Percentiles rank a stretch among this genome's conserved stretches.
Conservation (phyloP, 768 basidiomycete species). For the Rhodotorula kratochvilovae region DNA sequence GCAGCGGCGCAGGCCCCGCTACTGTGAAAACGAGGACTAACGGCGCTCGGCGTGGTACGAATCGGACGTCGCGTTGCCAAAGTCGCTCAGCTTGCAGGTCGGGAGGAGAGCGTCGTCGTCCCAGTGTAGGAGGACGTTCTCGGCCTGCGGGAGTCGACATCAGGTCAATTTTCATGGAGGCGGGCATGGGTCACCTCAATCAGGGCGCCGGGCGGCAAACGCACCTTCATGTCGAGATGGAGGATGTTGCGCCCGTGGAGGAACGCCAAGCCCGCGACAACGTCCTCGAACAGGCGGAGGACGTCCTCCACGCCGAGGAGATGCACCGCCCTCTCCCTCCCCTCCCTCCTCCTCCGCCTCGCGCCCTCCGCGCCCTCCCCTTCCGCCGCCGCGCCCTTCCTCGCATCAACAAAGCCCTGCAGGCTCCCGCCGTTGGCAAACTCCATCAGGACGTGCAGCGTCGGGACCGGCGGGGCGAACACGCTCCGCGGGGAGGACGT, state of each 20-base stretch:
- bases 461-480: slow-evolving; percentile 40
- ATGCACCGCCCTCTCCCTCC: slow-evolving; percentile 41
- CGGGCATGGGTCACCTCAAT: too few species aligned
- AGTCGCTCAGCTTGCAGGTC: slow-evolving; percentile 48
- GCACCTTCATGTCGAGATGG: slow-evolving; percentile 38
- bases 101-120: slow-evolving; percentile 41
- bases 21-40: slow-evolving; percentile 37
- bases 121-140: slow-evolving; percentile 38
- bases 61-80: slow-evolving; percentile 46
- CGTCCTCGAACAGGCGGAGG: slow-evolving; percentile 46
- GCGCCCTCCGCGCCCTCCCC: not conserved
- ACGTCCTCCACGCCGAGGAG: slow-evolving; percentile 47
- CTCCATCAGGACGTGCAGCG: slow-evolving; percentile 50
- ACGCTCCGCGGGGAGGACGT: slow-evolving; percentile 17
- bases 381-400: not conserved
- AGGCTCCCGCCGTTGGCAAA: slow-evolving; percentile 50
- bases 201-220: not conserved
- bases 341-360: not conserved
- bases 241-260: slow-evolving; percentile 40
- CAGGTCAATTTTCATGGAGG: too few species aligned
- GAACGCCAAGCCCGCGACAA: slow-evolving; percentile 48
- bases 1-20: too few species aligned
- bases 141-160: slow-evolving; percentile 5
- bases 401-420: slow-evolving; percentile 18
- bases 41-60: slow-evolving; percentile 44